These are phyloP conservation scores for Pseudonitzschia multiseries DNA, from an alignment of 108 stramenopile species.

Conservation along the genomic window DNA sequence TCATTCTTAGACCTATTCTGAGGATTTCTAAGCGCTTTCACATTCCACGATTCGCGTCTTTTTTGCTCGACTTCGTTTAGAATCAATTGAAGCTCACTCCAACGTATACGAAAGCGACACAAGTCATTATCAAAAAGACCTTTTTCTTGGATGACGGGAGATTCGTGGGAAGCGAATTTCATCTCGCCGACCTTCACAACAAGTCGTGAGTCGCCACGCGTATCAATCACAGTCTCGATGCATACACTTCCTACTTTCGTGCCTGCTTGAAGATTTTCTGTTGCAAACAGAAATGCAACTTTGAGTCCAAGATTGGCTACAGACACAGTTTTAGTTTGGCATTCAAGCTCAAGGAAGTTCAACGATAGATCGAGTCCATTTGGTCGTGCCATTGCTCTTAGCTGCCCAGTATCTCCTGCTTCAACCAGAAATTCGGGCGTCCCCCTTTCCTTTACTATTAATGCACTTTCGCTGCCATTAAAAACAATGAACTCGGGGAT, in stretches of 20 bases:
- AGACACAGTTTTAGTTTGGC: conserved; percentile 58
- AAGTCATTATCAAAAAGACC: conserved; percentile 60
- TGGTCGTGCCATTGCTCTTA: conserved; percentile 17
- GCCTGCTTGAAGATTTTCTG: conserved; percentile 7
- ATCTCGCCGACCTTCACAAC: conserved; percentile 84
- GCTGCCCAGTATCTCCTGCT: conserved; percentile 29
- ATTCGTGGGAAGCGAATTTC: conserved; percentile 22
- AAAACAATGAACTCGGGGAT: conserved; percentile 84
- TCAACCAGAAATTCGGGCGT: conserved; percentile 37
- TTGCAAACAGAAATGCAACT: conserved; percentile 34
- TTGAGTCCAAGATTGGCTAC: conserved; percentile 71
- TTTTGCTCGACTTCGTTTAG: conserved; percentile 44
- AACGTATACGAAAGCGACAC: conserved; percentile 70
- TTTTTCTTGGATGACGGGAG: conserved; percentile 20
- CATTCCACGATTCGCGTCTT: neutral
- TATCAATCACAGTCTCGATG: conserved; percentile 77
- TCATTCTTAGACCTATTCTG: neutral
- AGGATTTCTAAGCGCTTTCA: neutral
- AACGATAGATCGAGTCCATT: conserved; percentile 29
- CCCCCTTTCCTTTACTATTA: conserved; percentile 33
- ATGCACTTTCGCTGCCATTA: conserved; percentile 63
- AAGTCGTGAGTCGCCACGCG: conserved; percentile 54
- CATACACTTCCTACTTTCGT: conserved; percentile 71
- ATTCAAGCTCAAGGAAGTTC: conserved; percentile 43
- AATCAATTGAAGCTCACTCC: conserved; percentile 75